phyloP scores from a whole-genome alignment of 805 yeast species.

The Cyberlindnera meyerae region DNA sequence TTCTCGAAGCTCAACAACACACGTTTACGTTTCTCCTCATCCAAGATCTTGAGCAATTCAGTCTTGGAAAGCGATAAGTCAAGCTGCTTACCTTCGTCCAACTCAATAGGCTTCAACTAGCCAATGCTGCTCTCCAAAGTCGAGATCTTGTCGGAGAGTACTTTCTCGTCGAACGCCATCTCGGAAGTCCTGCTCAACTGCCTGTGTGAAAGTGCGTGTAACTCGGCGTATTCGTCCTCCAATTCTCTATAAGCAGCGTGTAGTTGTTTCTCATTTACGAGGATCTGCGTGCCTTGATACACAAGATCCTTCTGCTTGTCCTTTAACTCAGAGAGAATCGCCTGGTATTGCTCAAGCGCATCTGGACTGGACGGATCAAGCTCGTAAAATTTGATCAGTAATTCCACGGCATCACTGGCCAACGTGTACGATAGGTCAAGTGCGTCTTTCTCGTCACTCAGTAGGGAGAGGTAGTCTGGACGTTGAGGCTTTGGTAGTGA shows the following conservation, averaged over 20 bases:
- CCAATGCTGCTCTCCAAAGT: constrained; percentile 15
- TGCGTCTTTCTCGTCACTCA: constrained; percentile 9
- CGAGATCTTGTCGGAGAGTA: constrained; percentile 10
- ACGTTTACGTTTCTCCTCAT: constrained; percentile 20
- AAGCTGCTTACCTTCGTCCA: constrained; percentile 10
- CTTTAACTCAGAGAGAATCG: constrained; percentile 1
- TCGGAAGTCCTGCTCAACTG: constrained; percentile 17
- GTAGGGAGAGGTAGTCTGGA: constrained; percentile 1
- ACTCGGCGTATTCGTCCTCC: constrained; percentile 6
- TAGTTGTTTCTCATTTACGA: constrained; percentile 12
- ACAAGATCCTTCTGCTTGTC: constrained; percentile 4
- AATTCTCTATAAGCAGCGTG: constrained; percentile 11
- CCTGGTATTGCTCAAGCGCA: constrained; percentile 1
- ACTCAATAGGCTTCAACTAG: constrained; percentile 12
- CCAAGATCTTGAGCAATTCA: constrained; percentile 15
- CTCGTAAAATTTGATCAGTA: constrained; percentile 15
- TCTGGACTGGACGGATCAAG: constrained; percentile 11
- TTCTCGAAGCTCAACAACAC: constrained; percentile 13
- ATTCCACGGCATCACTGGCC: constrained; percentile 11
- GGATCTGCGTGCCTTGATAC: constrained; percentile 6
- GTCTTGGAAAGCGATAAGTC: constrained; percentile 15
- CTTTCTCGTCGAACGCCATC: constrained; percentile 13
- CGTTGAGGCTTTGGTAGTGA: too few relatives aligned
- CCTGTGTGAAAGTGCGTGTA: constrained; percentile 10
- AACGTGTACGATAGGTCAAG: constrained; percentile 10